Conservation (phyloP, 2,329 filamentous ascomycete species). For the Aureobasidium musti region DNA sequence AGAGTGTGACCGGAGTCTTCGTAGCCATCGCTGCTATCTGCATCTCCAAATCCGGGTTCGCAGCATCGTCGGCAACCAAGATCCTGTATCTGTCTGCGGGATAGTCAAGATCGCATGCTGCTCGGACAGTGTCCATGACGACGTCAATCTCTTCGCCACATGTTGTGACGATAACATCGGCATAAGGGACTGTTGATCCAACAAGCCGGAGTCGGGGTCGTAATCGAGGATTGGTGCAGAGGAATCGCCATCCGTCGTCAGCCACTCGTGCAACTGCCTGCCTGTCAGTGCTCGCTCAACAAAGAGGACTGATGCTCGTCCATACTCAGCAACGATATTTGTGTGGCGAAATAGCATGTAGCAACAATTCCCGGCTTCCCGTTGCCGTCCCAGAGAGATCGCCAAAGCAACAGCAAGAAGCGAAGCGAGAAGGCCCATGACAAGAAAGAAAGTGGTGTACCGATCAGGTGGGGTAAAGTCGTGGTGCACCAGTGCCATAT, state of each 20-base stretch:
- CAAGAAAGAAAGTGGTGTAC: constrained; percentile 21
- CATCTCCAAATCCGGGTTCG: constrained; percentile 41
- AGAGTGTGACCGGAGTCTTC: constrained; percentile 42
- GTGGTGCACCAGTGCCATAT: constrained; percentile 8
- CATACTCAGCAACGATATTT: constrained; percentile 15
- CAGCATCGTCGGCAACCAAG: constrained; percentile 47
- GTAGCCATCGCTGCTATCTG: constrained; percentile 42
- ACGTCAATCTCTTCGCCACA: constrained; percentile 49
- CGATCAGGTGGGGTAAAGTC: constrained; percentile 12
- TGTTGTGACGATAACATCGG: constrained; percentile 50
- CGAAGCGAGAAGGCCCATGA: constrained; percentile 24
- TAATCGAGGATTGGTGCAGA: constrained; percentile 2
- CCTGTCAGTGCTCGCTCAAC: neutral
- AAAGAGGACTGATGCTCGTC: neutral
- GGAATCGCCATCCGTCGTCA: constrained; percentile 20
- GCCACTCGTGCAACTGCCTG: constrained; percentile 7
- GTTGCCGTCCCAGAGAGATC: neutral
- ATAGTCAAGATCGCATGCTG: constrained; percentile 46
- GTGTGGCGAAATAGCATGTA: constrained; percentile 12
- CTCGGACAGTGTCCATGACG: constrained; percentile 46
- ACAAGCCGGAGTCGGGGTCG: constrained; percentile 15
- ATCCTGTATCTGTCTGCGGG: constrained; percentile 43
- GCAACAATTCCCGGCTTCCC: constrained; percentile 11
- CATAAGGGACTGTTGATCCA: constrained; percentile 30
- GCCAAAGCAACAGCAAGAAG: constrained; percentile 20